Percentiles rank a stretch among this genome's conserved stretches.
phyloP scores from a whole-genome alignment of 371 early-diverging fungal species.

The Circinella umbellata region DNA sequence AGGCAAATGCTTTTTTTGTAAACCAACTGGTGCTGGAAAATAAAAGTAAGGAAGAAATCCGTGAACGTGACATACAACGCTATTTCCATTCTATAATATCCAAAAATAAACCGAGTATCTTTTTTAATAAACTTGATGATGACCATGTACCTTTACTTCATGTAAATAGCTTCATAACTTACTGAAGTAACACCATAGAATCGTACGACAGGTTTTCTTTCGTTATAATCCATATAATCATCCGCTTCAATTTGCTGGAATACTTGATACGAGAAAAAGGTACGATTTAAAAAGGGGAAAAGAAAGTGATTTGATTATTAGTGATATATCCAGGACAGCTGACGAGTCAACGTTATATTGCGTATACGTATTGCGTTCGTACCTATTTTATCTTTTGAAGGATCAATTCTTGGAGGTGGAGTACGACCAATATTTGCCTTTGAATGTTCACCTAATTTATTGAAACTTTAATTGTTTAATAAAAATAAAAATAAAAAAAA shows the following conservation, averaged over 20 bases:
- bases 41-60: conserved; percentile 98
- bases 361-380: background rate
- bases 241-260: conserved; percentile 97
- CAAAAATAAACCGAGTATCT: background rate
- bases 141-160: background rate
- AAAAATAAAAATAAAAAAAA: too few relatives aligned
- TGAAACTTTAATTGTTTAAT: background rate
- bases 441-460: background rate
- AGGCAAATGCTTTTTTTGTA: conserved; percentile 65
- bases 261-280: conserved; percentile 44
- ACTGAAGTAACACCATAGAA: conserved; percentile 92
- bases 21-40: conserved; percentile 86
- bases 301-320: too few relatives aligned
- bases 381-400: conserved; percentile 41
- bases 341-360: too few relatives aligned
- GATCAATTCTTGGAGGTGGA: conserved; percentile 32
- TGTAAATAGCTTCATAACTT: conserved; percentile 11
- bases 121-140: background rate
- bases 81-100: conserved; percentile 68
- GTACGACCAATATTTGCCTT: conserved; percentile 35
- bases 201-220: conserved; percentile 68
- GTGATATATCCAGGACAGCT: too few relatives aligned
- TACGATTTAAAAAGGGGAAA: too few relatives aligned
- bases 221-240: conserved; percentile 63
- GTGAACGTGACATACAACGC: conserved; percentile 90